Evolutionary conservation across 306 rosid genomes (phyloP).

Genomic region (Styphnolobium japonicum): DNA sequence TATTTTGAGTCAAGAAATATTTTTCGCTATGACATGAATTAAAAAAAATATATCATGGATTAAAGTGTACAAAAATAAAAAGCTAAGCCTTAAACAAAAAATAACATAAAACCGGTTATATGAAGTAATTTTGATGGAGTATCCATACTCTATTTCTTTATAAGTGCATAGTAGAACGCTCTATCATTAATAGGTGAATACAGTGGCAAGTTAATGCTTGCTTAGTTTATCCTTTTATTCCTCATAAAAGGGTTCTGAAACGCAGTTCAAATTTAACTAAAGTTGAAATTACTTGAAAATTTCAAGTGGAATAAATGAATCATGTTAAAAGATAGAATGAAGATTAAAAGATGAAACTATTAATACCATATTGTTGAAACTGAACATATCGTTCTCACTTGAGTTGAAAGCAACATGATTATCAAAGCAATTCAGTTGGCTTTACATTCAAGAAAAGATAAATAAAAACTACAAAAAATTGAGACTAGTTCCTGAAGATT

Average conservation of each 20-base stretch:
- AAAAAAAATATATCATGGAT: too few relatives aligned
- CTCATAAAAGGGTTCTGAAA: neutral
- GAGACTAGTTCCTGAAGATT: neutral
- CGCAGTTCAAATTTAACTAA: neutral
- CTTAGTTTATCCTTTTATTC: neutral
- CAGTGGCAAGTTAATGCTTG: neutral
- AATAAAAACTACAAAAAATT: neutral
- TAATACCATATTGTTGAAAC: neutral
- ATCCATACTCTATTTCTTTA: too few relatives aligned
- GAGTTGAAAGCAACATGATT: neutral
- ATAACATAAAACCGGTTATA: too few relatives aligned
- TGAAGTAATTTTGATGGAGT: too few relatives aligned
- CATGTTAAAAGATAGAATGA: neutral
- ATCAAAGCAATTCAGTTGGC: neutral
- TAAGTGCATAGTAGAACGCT: too few relatives aligned
- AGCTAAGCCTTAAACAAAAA: too few relatives aligned
- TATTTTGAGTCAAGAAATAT: too few relatives aligned
- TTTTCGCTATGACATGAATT: too few relatives aligned
- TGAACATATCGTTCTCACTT: neutral
- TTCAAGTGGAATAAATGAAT: neutral
- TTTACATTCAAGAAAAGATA: neutral
- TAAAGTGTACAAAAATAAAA: too few relatives aligned
- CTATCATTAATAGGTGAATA: neutral
- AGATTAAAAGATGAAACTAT: neutral
- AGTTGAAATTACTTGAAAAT: neutral